Percentiles rank a stretch among this genome's conserved stretches.
These are phyloP conservation scores for Phialocephala subalpina DNA, from an alignment of 2,329 filamentous ascomycete species.

Conservation along the genomic window DNA sequence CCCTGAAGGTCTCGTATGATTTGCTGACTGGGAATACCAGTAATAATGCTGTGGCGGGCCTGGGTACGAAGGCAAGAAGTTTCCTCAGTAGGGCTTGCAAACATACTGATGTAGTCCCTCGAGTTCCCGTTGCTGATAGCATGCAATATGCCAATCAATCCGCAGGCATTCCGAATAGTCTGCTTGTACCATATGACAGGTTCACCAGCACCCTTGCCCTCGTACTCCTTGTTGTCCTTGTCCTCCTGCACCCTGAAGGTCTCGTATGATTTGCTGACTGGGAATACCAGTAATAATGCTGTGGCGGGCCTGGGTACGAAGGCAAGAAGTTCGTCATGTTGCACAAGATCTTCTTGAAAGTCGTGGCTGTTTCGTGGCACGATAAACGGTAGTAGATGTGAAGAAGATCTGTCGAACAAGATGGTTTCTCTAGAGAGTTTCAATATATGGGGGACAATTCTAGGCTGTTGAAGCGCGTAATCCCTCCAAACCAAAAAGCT, in stretches of 20 bases:
- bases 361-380: background rate
- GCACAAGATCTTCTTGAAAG: background rate
- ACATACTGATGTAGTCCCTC: constrained; percentile 84
- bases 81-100: constrained; percentile 95
- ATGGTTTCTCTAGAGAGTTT: background rate
- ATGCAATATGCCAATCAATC: constrained; percentile 83
- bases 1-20: constrained; percentile 81
- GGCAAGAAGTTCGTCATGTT: constrained; percentile 2
- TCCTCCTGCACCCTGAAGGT: constrained; percentile 84
- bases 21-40: constrained; percentile 90
- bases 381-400: background rate
- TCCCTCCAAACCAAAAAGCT: background rate
- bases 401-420: background rate
- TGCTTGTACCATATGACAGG: constrained; percentile 94
- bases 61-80: constrained; percentile 86
- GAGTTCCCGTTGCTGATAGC: constrained; percentile 81
- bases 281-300: constrained; percentile 93
- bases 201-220: constrained; percentile 71
- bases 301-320: constrained; percentile 56
- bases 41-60: constrained; percentile 87
- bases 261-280: constrained; percentile 77
- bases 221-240: constrained; percentile 67
- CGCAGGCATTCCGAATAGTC: constrained; percentile 95
- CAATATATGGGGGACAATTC: background rate
- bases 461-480: constrained; percentile 1